Percentiles rank a stretch among this genome's conserved stretches.
These are phyloP conservation scores for Santalum album DNA, from an alignment of 164 flowering plant genomes.

Conservation along the genomic window DNA sequence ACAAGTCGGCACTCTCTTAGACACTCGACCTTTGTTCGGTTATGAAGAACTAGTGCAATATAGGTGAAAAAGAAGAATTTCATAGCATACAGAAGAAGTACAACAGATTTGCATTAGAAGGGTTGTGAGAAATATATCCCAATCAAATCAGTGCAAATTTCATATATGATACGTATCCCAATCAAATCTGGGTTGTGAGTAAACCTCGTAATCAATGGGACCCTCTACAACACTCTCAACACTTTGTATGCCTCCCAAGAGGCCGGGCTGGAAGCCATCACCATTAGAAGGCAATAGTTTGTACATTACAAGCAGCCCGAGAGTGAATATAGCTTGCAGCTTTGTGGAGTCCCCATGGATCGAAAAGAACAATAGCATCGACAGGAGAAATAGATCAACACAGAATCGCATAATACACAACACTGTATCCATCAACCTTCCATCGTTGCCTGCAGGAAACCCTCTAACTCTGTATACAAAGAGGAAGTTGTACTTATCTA, in stretches of 20 bases:
- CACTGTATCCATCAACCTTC: conserved; percentile 92
- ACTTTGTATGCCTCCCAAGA: conserved; percentile 71
- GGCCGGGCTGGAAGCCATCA: conserved; percentile 60
- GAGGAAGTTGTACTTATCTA: conserved; percentile 94
- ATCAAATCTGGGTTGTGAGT: conserved; percentile 80
- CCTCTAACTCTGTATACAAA: conserved; percentile 93
- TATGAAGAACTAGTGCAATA: too few relatives aligned
- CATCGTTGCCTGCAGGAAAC: conserved; percentile 95
- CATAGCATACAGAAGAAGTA: background rate
- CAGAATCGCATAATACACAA: conserved; percentile 84
- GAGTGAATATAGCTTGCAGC: conserved; percentile 91
- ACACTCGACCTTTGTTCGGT: too few relatives aligned
- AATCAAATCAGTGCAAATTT: conserved; percentile 16
- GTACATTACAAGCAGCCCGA: conserved; percentile 63
- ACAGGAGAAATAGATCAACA: conserved; percentile 77
- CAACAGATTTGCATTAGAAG: background rate
- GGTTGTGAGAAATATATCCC: too few relatives aligned
- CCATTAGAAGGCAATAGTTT: conserved; percentile 69
- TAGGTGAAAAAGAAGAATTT: background rate
- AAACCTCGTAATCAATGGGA: conserved; percentile 79
- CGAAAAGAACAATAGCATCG: conserved; percentile 88
- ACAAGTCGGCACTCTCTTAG: too few relatives aligned
- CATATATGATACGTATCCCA: conserved; percentile 71
- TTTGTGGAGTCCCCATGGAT: conserved; percentile 85
- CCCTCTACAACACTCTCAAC: conserved; percentile 68